A percentile compares a stretch with the other conserved stretches of the same genome.
phyloP scores from a whole-genome alignment of 257 asterid species.

The Linderniella brevidens region DNA sequence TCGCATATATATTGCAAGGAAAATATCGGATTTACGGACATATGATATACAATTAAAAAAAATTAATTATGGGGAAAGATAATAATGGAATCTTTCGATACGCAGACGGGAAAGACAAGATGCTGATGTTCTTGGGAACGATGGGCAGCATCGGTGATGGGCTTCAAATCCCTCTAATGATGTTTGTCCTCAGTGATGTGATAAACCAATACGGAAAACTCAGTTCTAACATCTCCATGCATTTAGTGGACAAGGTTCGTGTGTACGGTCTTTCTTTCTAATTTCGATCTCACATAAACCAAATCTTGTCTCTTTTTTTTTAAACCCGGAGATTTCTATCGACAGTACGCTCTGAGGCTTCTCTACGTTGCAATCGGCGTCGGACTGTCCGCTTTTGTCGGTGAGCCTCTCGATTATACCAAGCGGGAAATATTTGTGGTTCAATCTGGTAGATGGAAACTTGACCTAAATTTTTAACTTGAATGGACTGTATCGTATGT shows the following conservation, averaged over 20 bases:
- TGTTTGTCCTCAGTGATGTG: conserved; percentile 61
- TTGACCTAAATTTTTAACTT: too few relatives aligned
- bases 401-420: conserved; percentile 21
- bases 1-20: too few relatives aligned
- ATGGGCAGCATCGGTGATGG: conserved; percentile 90
- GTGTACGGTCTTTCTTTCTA: too few relatives aligned
- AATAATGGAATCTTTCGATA: conserved; percentile 51
- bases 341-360: conserved; percentile 34
- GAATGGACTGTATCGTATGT: too few relatives aligned
- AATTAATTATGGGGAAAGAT: conserved; percentile 18
- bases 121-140: conserved; percentile 54
- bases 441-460: too few relatives aligned
- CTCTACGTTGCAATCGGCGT: conserved; percentile 65
- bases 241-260: conserved; percentile 36
- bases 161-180: conserved; percentile 62
- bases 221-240: conserved; percentile 13
- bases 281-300: too few relatives aligned
- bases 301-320: too few relatives aligned
- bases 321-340: neutral
- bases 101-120: conserved; percentile 50
- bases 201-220: conserved; percentile 50
- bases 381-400: conserved; percentile 65
- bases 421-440: too few relatives aligned
- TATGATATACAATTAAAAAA: too few relatives aligned
- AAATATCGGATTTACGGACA: too few relatives aligned